A percentile compares a stretch with the other conserved stretches of the same genome.
phyloP scores from a whole-genome alignment of 495 filamentous ascomycete genomes.

The Pseudoneurospora amorphoporcata region DNA sequence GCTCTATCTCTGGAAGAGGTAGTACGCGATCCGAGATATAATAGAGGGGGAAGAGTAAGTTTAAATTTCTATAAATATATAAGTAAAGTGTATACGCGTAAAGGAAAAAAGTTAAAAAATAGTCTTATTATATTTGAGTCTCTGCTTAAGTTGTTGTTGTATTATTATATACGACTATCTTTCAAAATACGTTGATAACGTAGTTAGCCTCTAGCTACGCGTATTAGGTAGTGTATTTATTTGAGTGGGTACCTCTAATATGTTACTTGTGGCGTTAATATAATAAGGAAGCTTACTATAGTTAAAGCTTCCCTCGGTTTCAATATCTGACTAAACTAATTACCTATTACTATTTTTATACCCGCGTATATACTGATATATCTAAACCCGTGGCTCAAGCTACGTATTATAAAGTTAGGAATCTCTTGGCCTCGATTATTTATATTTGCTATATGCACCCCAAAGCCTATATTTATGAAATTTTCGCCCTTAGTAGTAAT shows the following conservation, averaged over 20 bases:
- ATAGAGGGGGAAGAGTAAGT: not conserved
- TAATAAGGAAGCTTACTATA: not conserved
- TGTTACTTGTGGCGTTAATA: not conserved
- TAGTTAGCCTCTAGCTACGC: not conserved
- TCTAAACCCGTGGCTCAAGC: not conserved
- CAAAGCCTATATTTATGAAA: not conserved
- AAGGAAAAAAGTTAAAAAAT: too few species aligned
- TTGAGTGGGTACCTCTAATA: not conserved
- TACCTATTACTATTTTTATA: not conserved
- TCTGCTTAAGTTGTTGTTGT: not conserved
- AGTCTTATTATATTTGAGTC: not conserved
- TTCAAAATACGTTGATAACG: not conserved
- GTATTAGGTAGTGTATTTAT: not conserved
- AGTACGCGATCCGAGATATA: not conserved
- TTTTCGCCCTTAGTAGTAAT: not conserved
- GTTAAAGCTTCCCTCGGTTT: not conserved
- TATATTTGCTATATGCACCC: not conserved
- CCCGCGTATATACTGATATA: not conserved
- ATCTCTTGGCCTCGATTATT: not conserved
- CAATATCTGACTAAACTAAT: not conserved
- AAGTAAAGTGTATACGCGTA: not conserved
- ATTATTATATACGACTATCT: not conserved
- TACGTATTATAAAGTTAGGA: too few species aligned
- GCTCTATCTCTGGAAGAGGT: not conserved
- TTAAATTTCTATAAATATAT: not conserved